These are phyloP conservation scores for Pythium periplocum DNA, from an alignment of 352 stramenopile species.

Conservation along the genomic window DNA sequence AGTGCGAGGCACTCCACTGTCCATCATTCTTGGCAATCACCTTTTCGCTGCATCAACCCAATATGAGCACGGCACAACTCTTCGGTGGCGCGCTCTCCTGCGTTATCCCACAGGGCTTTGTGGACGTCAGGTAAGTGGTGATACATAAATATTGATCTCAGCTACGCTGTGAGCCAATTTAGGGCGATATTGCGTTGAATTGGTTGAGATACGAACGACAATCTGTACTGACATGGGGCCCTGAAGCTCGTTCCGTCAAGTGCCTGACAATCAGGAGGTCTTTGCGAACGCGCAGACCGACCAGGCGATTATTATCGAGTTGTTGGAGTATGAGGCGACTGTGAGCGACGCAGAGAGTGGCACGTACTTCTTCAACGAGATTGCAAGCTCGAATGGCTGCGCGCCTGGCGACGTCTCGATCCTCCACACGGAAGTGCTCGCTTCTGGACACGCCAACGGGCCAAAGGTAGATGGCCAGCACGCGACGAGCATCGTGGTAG, in stretches of 20 bases:
- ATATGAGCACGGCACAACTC: slow-evolving; percentile 19
- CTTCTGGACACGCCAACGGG: slow-evolving; percentile 10
- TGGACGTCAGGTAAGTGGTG: slow-evolving; percentile 60
- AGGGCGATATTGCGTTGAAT: no score
- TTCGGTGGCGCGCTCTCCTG: slow-evolving; percentile 76
- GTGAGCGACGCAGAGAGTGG: slow-evolving; percentile 45
- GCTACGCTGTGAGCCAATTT: no score
- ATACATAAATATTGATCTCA: not conserved
- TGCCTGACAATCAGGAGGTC: slow-evolving; percentile 86
- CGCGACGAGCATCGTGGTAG: slow-evolving; percentile 45
- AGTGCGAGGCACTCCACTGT: no score
- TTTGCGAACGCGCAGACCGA: slow-evolving; percentile 78
- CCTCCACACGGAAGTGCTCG: slow-evolving; percentile 34
- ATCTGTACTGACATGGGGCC: no score
- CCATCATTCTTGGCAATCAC: no score
- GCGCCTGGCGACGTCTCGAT: slow-evolving; percentile 44
- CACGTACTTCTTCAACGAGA: slow-evolving; percentile 82
- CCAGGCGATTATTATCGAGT: slow-evolving; percentile 80
- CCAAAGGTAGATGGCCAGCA: slow-evolving; percentile 34
- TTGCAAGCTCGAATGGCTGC: slow-evolving; percentile 76
- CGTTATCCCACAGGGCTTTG: slow-evolving; percentile 64
- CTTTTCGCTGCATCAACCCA: slow-evolving; percentile 1
- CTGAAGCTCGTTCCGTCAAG: slow-evolving; percentile 65
- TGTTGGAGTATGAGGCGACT: slow-evolving; percentile 59
- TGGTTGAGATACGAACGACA: no score